Evolutionary conservation across 805 yeast species (phyloP).

Genomic region (Lachancea kluyveri): DNA sequence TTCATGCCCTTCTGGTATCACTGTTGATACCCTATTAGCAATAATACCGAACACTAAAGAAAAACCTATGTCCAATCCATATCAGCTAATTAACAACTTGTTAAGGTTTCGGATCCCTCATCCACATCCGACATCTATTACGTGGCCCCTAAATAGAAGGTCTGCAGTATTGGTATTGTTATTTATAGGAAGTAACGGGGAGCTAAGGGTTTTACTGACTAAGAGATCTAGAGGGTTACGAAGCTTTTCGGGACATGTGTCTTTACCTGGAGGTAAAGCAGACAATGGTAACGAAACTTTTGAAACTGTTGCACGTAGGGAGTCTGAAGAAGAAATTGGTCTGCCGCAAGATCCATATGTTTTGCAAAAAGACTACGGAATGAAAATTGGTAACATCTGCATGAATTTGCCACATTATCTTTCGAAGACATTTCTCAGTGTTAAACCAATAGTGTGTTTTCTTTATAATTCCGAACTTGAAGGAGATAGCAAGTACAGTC

Average conservation of each 20-base stretch:
- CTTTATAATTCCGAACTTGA: slow-evolving; percentile 33
- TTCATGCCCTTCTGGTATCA: too few relatives aligned
- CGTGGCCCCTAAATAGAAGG: slow-evolving; percentile 72
- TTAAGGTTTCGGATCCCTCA: slow-evolving; percentile 12
- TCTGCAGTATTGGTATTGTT: slow-evolving; percentile 75
- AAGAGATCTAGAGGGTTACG: slow-evolving; percentile 64
- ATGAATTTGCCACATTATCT: slow-evolving; percentile 70
- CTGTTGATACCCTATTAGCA: too few relatives aligned
- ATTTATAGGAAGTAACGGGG: slow-evolving; percentile 67
- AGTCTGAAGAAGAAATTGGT: slow-evolving; percentile 85
- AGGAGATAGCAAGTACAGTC: slow-evolving; percentile 19
- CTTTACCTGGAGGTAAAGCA: slow-evolving; percentile 92
- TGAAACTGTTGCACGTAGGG: slow-evolving; percentile 73
- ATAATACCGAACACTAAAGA: too few relatives aligned
- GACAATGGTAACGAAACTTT: slow-evolving; percentile 61
- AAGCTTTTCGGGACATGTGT: slow-evolving; percentile 83
- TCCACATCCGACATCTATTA: slow-evolving; percentile 30
- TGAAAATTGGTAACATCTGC: slow-evolving; percentile 49
- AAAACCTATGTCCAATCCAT: slow-evolving; percentile 18
- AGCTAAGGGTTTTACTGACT: slow-evolving; percentile 71
- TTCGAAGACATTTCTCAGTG: slow-evolving; percentile 76
- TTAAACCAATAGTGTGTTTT: slow-evolving; percentile 72
- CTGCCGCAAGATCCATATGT: slow-evolving; percentile 43
- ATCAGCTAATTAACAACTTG: slow-evolving; percentile 17
- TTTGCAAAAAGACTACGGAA: slow-evolving; percentile 42